Evolutionary conservation across 257 asterid species (phyloP).

Genomic region (Ilex aquifolium): DNA sequence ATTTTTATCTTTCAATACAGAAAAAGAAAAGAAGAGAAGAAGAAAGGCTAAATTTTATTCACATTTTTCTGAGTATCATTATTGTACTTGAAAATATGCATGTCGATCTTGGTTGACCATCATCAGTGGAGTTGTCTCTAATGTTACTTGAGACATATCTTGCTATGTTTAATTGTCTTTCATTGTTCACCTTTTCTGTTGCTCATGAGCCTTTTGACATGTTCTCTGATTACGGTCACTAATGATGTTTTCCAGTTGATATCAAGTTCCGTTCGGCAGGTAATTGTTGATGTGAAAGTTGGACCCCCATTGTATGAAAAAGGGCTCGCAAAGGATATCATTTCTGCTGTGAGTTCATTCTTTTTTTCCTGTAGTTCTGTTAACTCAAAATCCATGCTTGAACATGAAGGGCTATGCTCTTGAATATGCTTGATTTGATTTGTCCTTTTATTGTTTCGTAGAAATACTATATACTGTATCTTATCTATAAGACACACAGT

Average conservation of each 20-base stretch:
- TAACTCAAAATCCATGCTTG: no score
- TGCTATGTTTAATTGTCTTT: no score
- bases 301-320: constrained; percentile 81
- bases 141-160: no score
- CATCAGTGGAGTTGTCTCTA: no score
- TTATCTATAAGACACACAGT: no score
- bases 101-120: no score
- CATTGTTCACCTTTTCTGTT: not conserved
- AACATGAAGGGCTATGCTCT: no score
- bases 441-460: no score
- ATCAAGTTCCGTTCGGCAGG: constrained; percentile 70
- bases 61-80: no score
- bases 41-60: constrained; percentile 1
- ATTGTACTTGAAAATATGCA: no score
- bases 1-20: constrained; percentile 6
- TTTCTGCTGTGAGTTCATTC: constrained; percentile 54
- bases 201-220: constrained; percentile 16
- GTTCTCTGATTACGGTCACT: not conserved
- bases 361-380: not conserved
- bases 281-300: constrained; percentile 89
- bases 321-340: constrained; percentile 71
- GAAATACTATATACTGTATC: no score
- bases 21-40: constrained; percentile 9
- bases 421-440: no score
- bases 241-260: constrained; percentile 44